These are phyloP conservation scores for Cylindricascospora bacillispora DNA, from an alignment of 1,139 yeast genomes.

Conservation along the genomic window DNA sequence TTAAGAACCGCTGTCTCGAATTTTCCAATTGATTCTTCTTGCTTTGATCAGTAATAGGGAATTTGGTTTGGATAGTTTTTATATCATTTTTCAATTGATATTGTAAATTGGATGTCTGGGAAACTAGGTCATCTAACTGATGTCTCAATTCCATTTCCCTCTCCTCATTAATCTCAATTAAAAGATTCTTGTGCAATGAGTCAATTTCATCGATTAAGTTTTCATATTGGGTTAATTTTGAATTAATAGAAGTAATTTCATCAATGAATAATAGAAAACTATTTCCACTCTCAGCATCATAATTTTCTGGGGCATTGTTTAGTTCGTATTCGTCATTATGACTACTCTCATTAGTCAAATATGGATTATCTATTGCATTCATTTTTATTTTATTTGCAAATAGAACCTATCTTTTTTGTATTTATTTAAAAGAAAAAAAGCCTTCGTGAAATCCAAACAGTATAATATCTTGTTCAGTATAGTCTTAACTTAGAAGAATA, in stretches of 20 bases:
- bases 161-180: constrained; percentile 79
- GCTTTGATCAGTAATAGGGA: constrained; percentile 59
- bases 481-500: too few relatives aligned
- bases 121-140: constrained; percentile 64
- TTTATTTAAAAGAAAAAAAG: too few relatives aligned
- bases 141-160: constrained; percentile 58
- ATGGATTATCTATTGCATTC: too few relatives aligned
- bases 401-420: too few relatives aligned
- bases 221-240: constrained; percentile 69
- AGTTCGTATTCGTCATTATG: too few relatives aligned
- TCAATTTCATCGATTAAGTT: constrained; percentile 67
- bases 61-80: constrained; percentile 63
- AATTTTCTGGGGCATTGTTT: too few relatives aligned
- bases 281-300: constrained; percentile 21
- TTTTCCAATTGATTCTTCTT: constrained; percentile 87
- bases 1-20: constrained; percentile 73
- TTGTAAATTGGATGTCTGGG: constrained; percentile 73
- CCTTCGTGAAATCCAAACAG: too few relatives aligned
- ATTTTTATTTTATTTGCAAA: too few relatives aligned
- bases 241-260: constrained; percentile 71
- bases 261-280: constrained; percentile 73
- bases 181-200: constrained; percentile 65
- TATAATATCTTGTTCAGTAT: too few relatives aligned
- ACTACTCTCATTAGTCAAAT: too few relatives aligned
- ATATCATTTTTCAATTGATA: constrained; percentile 62